These are phyloP conservation scores for Bremia lactucae DNA, from an alignment of 352 stramenopile species.

Conservation along the genomic window DNA sequence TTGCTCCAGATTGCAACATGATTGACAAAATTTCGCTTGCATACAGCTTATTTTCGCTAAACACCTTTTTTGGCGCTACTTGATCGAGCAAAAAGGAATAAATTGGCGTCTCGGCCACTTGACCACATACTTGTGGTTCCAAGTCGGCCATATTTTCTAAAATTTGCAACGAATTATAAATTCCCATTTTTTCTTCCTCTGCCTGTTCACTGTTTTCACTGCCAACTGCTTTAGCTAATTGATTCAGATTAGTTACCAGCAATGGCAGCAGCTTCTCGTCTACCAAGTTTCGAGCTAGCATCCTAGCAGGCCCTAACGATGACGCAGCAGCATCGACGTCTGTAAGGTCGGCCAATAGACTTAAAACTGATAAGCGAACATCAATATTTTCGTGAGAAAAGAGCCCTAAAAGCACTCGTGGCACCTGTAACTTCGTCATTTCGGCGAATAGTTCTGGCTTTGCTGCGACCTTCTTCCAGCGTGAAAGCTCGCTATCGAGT, in stretches of 20 bases:
- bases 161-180: slow-evolving; percentile 78
- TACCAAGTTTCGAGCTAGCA: slow-evolving; percentile 45
- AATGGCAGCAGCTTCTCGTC: slow-evolving; percentile 47
- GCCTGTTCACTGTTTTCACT: slow-evolving; percentile 12
- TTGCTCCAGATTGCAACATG: slow-evolving; percentile 52
- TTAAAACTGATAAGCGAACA: slow-evolving; percentile 41
- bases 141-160: slow-evolving; percentile 71
- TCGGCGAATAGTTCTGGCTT: slow-evolving; percentile 41
- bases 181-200: slow-evolving; percentile 54
- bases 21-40: slow-evolving; percentile 80
- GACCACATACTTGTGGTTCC: slow-evolving; percentile 29
- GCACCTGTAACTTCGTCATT: slow-evolving; percentile 50
- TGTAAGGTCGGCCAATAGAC: slow-evolving; percentile 61
- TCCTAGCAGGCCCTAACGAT: slow-evolving; percentile 28
- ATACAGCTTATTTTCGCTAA: slow-evolving; percentile 78
- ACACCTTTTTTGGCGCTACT: slow-evolving; percentile 23
- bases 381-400: slow-evolving; percentile 79
- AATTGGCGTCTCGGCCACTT: slow-evolving; percentile 41
- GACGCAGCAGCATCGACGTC: slow-evolving; percentile 45
- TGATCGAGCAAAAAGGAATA: slow-evolving; percentile 50
- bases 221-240: slow-evolving; percentile 18
- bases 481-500: slow-evolving; percentile 39
- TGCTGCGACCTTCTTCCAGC: slow-evolving; percentile 49
- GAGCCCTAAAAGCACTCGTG: slow-evolving; percentile 62
- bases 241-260: slow-evolving; percentile 35